Evolutionary conservation across 2,329 filamentous ascomycete genomes (phyloP), one percentile per base, ranked within the genome.

Genomic region (Trichoderma guizhouense): DNA sequence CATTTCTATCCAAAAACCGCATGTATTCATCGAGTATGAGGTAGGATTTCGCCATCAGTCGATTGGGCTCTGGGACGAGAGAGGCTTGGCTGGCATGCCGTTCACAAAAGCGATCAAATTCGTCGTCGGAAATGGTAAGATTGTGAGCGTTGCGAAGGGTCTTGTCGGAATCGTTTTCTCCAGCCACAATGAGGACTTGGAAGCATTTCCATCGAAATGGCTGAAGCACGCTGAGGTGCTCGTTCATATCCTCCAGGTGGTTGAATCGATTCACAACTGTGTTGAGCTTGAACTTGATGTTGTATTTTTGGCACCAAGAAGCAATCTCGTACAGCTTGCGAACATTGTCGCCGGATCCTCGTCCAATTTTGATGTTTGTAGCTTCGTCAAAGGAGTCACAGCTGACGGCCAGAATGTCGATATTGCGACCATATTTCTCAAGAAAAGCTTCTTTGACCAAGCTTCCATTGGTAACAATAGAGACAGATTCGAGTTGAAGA

Each of bases 201-300:
- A 66, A 66, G 47, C 47, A 66, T 11, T 66, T 66, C 47, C 63
- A 66, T 34, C 63, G 43, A 5, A 66, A 66, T 28, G 63, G 63
- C 63, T 55, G 43, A 9, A 66, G 63, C 0, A 14, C 30, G 6
- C 14, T 24, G n/a, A 66, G 15, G 9, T 66, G 47, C 5, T 36
- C 8, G 7, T 55, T 66, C 30, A 66, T 66, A 4, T 66, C 32
- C 7, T 55, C 63, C 21, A 66, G 5, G 4, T 66, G 43, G 9
- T 55, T 53, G 47, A 28, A 28, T 2, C 26, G 55, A 21, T 66
- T 66, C 15, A 66, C 63, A 21, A 66, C 47, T 1, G 64, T 57
- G 30, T 66, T 66, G 21, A 66, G 47, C 47, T 55, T 66, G 30
- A 66, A 66, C 32, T 57, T 66, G 47, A 66, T 66, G 5, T 24